Evolutionary conservation across 805 yeast species (phyloP).

Genomic region (Metschnikowia aberdeeniae): DNA sequence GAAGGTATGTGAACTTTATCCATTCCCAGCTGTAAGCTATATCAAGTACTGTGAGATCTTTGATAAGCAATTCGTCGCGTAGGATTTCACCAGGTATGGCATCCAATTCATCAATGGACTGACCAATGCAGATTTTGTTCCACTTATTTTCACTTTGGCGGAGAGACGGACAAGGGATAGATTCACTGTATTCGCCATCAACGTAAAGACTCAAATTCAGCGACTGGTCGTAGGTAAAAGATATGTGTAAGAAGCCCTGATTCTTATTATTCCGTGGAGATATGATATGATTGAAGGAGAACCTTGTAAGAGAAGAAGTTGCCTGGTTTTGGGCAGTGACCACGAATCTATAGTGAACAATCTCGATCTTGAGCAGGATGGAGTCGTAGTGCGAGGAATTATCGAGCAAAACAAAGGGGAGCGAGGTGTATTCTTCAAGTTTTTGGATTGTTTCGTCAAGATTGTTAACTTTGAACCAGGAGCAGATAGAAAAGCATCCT

Average conservation of each 20-base stretch:
- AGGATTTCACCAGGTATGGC: neutral
- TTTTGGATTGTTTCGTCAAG: constrained; percentile 13
- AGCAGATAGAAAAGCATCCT: constrained; percentile 32
- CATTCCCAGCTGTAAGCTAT: constrained; percentile 43
- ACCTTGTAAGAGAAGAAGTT: constrained; percentile 25
- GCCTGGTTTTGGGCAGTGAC: constrained; percentile 25
- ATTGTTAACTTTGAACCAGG: constrained; percentile 37
- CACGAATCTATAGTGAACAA: constrained; percentile 26
- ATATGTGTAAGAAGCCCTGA: constrained; percentile 30
- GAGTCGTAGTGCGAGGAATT: constrained; percentile 22
- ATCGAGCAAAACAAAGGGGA: constrained; percentile 25
- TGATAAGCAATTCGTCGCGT: constrained; percentile 21
- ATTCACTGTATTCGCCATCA: constrained; percentile 47
- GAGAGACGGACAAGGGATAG: constrained; percentile 36
- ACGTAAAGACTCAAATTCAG: constrained; percentile 42
- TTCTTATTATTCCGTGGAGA: constrained; percentile 9
- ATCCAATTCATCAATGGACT: constrained; percentile 9
- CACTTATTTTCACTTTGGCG: constrained; percentile 26
- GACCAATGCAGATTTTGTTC: constrained; percentile 37
- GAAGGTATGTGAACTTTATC: constrained; percentile 43
- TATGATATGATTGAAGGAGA: constrained; percentile 31
- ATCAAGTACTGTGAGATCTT: constrained; percentile 39
- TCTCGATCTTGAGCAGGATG: constrained; percentile 24
- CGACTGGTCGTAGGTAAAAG: constrained; percentile 34
- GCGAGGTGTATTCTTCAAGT: constrained; percentile 5